Base-by-base conservation (phyloP, 2,329 filamentous ascomycete genomes). In the Magnaporthiopsis rhizophila region DNA sequence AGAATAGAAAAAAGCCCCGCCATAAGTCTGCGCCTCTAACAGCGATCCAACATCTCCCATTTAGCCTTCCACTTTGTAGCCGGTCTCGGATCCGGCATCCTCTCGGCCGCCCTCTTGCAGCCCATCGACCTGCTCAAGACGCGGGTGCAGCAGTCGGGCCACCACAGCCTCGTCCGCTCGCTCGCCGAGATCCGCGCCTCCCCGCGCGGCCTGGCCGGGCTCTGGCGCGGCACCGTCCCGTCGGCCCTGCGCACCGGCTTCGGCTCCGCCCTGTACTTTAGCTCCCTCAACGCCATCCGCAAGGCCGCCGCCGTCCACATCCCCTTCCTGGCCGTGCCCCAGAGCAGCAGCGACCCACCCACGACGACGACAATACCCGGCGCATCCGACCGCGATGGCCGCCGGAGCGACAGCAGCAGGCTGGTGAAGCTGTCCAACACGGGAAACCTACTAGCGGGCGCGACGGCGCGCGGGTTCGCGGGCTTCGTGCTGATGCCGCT, bases 71-170 rank as follows among this genome's bases (percentile, higher is more conserved):
- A 98, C 79, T 96, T 98, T 76, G 78, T 89, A 69, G 94, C 93
- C 68, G 95, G 95, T 67, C 85, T 98, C 64, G 86, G 86, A 72
- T 97, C 93, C 9, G 95, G 95, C 71, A 83, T 96, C 62, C 85
- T 91, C 68, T 95, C 92, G 63, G 93, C 95, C 64, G 87, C 96
- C 66, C 87, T 98, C 64, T 85, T 99, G 21, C 95, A 99, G 76
- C 95, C 95, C 32, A 90, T 95, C 72, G 95, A 99, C 77, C 88
- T 99, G 4, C 87, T 99, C 74, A 99, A 99, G 78, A 99, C 95
- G 36, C 89, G 95, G 60, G 88, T 98, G 57, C 95, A 99, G 74
- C 95, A 98, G 76, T 91, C 91, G 45, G 86, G 86, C 61, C 83
- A 85, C 58, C 84, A 85, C 68, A 86, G 91, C 2, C 84, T 98